These are phyloP conservation scores for Diaporthe nobilis DNA, from an alignment of 2,329 filamentous ascomycete species.

Conservation along the genomic window DNA sequence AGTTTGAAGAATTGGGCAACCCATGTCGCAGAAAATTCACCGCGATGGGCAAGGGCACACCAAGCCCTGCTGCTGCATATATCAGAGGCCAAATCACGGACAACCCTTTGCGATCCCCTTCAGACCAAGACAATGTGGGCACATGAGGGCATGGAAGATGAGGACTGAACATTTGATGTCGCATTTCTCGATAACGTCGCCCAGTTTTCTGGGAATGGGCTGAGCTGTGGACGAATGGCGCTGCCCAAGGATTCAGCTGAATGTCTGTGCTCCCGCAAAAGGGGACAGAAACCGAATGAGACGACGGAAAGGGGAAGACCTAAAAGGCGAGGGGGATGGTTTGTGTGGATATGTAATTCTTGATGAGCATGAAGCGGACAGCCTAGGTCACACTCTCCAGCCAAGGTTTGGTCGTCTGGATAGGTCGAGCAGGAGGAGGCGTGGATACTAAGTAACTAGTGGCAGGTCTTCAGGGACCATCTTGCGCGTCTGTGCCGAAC, in stretches of 20 bases:
- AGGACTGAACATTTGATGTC: not conserved
- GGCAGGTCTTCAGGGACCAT: not conserved
- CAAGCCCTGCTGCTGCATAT: not conserved
- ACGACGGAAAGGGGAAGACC: too few species aligned
- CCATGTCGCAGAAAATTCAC: too few species aligned
- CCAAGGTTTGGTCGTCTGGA: not conserved
- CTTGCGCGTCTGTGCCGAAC: not conserved
- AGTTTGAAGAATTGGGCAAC: not conserved
- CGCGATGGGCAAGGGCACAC: not conserved
- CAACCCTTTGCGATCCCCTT: not conserved
- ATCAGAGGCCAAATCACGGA: not conserved
- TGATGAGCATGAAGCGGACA: not conserved
- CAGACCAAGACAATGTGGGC: not conserved
- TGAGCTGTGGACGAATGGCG: not conserved
- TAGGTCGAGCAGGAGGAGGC: not conserved
- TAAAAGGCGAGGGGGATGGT: too few species aligned
- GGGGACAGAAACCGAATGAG: not conserved
- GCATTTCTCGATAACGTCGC: not conserved
- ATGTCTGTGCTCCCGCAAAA: accelerated
- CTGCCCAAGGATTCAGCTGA: not conserved
- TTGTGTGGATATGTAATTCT: not conserved
- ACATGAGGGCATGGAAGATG: too few species aligned
- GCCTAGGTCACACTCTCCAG: not conserved
- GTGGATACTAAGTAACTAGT: not conserved
- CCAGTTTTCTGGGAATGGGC: not conserved